Conservation (phyloP, 1,284 basidiomycete genomes). For the Apiotrichum gamsii region DNA sequence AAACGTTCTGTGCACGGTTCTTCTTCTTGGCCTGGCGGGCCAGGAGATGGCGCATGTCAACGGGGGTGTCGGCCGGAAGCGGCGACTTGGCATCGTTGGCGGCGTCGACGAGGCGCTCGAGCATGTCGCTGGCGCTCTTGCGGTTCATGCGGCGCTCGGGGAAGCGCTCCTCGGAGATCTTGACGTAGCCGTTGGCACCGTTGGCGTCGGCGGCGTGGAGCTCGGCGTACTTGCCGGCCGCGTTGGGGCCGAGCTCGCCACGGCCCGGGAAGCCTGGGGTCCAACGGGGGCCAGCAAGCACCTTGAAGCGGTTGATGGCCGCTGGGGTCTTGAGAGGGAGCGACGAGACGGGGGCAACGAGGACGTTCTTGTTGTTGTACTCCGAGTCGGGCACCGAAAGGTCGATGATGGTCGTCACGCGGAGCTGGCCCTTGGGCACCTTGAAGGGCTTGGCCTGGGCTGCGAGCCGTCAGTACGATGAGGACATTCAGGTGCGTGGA, state of each 20-base stretch:
- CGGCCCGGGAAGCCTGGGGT: constrained; percentile 58
- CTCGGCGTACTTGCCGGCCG: constrained; percentile 30
- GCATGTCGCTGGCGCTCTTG: constrained; percentile 73
- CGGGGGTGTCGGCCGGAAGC: constrained; percentile 58
- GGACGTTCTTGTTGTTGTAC: constrained; percentile 58
- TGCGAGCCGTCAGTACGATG: constrained; percentile 36
- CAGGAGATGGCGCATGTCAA: constrained; percentile 70
- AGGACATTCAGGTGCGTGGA: neutral
- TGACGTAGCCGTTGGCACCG: constrained; percentile 68
- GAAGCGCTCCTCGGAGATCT: constrained; percentile 78
- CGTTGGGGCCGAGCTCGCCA: constrained; percentile 23
- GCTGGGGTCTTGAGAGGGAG: constrained; percentile 59
- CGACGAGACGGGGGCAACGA: constrained; percentile 64
- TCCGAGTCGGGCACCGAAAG: constrained; percentile 64
- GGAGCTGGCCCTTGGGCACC: constrained; percentile 56
- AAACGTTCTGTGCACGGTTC: constrained; percentile 53
- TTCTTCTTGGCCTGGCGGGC: constrained; percentile 63
- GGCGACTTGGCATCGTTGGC: constrained; percentile 59
- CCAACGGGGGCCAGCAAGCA: constrained; percentile 78
- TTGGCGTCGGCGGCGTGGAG: constrained; percentile 16
- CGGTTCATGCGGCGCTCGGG: constrained; percentile 70
- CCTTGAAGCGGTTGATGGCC: constrained; percentile 69
- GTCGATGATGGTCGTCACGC: constrained; percentile 69
- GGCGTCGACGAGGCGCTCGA: constrained; percentile 63
- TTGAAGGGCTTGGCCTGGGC: constrained; percentile 69